Conservation (phyloP, 1,284 basidiomycete genomes). For the Puccinia horiana region DNA sequence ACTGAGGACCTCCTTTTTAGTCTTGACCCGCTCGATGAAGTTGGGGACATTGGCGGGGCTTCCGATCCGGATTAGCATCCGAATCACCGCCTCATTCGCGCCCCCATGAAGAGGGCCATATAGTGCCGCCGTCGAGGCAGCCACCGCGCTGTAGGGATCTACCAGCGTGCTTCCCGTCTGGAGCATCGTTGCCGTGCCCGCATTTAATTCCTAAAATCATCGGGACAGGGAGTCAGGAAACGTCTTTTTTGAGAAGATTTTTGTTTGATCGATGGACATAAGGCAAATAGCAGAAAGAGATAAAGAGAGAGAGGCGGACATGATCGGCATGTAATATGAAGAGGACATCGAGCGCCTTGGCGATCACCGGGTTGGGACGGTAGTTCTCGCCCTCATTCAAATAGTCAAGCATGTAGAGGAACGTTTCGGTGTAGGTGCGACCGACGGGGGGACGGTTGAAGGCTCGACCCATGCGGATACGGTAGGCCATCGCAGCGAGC, state of each 20-base stretch:
- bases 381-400: constrained; percentile 67
- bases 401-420: constrained; percentile 83
- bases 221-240: neutral
- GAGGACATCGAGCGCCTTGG: constrained; percentile 77
- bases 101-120: constrained; percentile 73
- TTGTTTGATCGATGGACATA: neutral
- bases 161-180: constrained; percentile 83
- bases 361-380: constrained; percentile 75
- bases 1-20: constrained; percentile 77
- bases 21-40: constrained; percentile 80
- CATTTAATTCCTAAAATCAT: constrained; percentile 71
- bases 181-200: constrained; percentile 76
- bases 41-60: constrained; percentile 74
- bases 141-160: constrained; percentile 80
- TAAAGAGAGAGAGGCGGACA: constrained; percentile 29
- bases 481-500: constrained; percentile 84
- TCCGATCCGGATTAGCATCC: constrained; percentile 82
- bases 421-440: constrained; percentile 75
- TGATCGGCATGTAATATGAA: constrained; percentile 81
- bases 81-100: constrained; percentile 62
- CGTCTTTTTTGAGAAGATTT: neutral
- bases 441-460: constrained; percentile 82
- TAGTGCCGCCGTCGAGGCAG: constrained; percentile 71
- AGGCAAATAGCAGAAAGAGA: neutral
- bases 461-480: constrained; percentile 78